phyloP scores from a whole-genome alignment of 1,284 basidiomycete species.

The Puccinia horiana region DNA sequence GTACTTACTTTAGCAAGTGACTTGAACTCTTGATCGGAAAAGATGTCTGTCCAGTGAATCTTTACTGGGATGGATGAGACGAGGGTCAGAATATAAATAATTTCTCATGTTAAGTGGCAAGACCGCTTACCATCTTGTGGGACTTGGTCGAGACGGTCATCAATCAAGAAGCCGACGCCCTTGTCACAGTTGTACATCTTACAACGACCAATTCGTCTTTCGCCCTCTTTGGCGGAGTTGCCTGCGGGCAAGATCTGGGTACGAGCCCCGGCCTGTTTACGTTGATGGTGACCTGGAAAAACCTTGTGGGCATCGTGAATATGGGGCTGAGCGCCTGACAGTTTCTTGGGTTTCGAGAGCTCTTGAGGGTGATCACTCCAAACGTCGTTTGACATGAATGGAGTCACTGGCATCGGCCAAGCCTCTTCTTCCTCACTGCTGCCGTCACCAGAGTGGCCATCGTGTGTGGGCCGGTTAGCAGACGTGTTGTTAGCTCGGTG shows the following conservation, averaged over 20 bases:
- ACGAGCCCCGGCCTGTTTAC: slow-evolving; percentile 9
- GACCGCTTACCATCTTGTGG: slow-evolving; percentile 43
- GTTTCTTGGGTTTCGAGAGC: neutral
- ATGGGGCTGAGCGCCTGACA: neutral
- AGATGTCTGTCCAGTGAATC: slow-evolving; percentile 49
- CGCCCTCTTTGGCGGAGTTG: slow-evolving; percentile 41
- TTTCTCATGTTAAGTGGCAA: neutral
- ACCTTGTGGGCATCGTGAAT: neutral
- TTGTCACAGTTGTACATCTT: slow-evolving; percentile 50
- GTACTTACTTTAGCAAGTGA: slow-evolving; percentile 41
- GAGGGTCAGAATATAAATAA: neutral
- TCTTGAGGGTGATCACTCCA: slow-evolving; percentile 12
- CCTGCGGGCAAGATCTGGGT: neutral
- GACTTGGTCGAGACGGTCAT: slow-evolving; percentile 40
- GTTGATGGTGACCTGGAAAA: slow-evolving; percentile 18
- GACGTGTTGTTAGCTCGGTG: neutral
- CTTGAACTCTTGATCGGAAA: slow-evolving; percentile 49
- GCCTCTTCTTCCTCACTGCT: slow-evolving; percentile 48
- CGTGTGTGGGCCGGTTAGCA: neutral
- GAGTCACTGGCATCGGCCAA: slow-evolving; percentile 47
- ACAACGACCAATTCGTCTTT: slow-evolving; percentile 45
- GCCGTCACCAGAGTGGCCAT: slow-evolving; percentile 38
- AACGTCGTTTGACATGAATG: slow-evolving; percentile 37
- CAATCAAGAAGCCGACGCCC: slow-evolving; percentile 49
- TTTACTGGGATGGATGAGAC: slow-evolving; percentile 12